Conservation (phyloP, 352 stramenopile genomes). For the Phytophthora cryptogea region DNA sequence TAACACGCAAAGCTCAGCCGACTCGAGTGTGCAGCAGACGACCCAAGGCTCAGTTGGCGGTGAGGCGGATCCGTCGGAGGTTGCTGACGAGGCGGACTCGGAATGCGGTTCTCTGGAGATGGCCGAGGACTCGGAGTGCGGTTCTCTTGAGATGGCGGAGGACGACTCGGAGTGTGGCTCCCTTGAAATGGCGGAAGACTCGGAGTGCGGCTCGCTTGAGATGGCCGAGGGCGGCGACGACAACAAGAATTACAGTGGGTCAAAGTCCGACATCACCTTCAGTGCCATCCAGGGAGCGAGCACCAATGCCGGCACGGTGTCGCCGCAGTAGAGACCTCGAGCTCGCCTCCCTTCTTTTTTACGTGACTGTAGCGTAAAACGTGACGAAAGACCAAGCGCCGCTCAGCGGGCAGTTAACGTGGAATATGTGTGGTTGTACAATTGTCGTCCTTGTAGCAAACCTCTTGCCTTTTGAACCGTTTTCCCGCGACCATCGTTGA, state of each 20-base stretch:
- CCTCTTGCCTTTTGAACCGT: background rate
- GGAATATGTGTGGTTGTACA: slow-evolving; percentile 35
- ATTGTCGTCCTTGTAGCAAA: slow-evolving; percentile 11
- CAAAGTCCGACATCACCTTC: slow-evolving; percentile 46
- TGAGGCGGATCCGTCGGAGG: background rate
- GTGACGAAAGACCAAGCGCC: slow-evolving; percentile 38
- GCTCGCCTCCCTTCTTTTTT: slow-evolving; percentile 18
- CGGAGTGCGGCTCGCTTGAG: slow-evolving; percentile 28
- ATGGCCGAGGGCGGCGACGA: slow-evolving; percentile 13
- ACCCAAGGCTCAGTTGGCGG: background rate
- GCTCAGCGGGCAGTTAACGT: slow-evolving; percentile 31
- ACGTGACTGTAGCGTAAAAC: slow-evolving; percentile 42
- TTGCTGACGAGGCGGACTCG: slow-evolving; percentile 8
- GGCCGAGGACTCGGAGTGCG: slow-evolving; percentile 12
- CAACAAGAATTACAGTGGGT: slow-evolving; percentile 28
- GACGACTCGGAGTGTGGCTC: slow-evolving; percentile 17
- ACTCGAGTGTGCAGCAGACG: slow-evolving; percentile 4
- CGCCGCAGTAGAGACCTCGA: slow-evolving; percentile 19
- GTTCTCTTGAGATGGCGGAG: slow-evolving; percentile 15
- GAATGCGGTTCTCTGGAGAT: slow-evolving; percentile 18
- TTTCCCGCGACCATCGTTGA: too few species aligned
- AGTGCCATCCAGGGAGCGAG: slow-evolving; percentile 19
- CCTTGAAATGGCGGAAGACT: slow-evolving; percentile 28
- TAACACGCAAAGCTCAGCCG: background rate
- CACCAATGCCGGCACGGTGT: slow-evolving; percentile 31